Evolutionary conservation across 495 filamentous ascomycete species (phyloP), one percentile per base, ranked within the genome.

Genomic region (Aspergillus taichungensis): DNA sequence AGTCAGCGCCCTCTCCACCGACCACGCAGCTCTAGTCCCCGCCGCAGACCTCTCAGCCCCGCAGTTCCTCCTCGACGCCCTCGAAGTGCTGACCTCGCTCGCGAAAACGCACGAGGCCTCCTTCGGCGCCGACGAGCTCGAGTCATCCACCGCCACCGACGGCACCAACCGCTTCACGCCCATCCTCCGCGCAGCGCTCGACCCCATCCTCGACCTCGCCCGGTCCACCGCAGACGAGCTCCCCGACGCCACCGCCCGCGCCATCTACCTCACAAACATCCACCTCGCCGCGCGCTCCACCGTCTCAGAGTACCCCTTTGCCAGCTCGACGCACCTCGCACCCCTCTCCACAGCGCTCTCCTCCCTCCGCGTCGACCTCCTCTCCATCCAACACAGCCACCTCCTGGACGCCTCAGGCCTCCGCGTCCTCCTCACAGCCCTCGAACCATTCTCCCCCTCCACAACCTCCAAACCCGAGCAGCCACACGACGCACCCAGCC

Each of bases 21-120:
- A 92, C 42, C 69, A 76, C n/a, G 68, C 78, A 0, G 77, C 86
- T 10, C 57, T 74, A 18, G 43, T 46, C 11, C 66, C 67, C 6
- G 53, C 67, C 9, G 42, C 53, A 10, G 83, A 96, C 55, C 71
- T 95, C 5, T 78, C 78, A 0, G 79, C 85, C 0, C 94, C 92
- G 0, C 80, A 88, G 30, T 97, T 95, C 72, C 67, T 99, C 1
- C 64, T 80, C 29, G 88, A 92, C 49, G 80, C 85, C 7, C 71
- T 98, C 8, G 83, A 85, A 45, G 78, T 80, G 42, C 70, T 98
- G 6, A 74, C 71, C 3, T 76, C 79, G 13, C 64, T 87, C 9
- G 85, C 96, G 79, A 85, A 84, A 56, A 88, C 82, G 12, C 85
- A 88, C 64, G 88, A 92, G 35, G 84, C 82, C 5, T 94, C 89